Evolutionary conservation across 768 basidiomycete genomes (phyloP), one percentile per base, ranked within the genome.

Genomic region (Paxillus involutus): DNA sequence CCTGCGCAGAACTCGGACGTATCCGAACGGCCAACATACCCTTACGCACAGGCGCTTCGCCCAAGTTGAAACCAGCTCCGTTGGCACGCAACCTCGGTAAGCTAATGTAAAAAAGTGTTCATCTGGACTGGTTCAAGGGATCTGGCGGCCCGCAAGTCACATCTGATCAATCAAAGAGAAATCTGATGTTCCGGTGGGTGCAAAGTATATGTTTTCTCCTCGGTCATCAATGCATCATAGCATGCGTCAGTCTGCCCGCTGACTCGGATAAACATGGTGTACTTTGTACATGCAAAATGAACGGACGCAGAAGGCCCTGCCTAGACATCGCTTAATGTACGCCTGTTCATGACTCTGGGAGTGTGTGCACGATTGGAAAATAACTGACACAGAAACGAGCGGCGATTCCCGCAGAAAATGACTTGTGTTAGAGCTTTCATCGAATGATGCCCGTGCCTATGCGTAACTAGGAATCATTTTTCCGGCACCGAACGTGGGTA

Each of bases 401-500:
- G 44, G 44, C 14, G 13, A 45, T 45, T 48, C 6, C 37, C 36
- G 47, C n/a, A n/a, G 19, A 32, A 7, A 5, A 6, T 5, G 26
- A 11, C 10, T 46, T 33, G 26, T 26, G 26, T 26, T 26, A 26
- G 26, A 26, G 26, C 5, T 6, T 33, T 17, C 45, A 33, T 16
- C 47, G n/a, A 11, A 19, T 39, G 13, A 21, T 6, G 13, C 19
- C 19, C 26, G 6, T 26, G 26, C 26, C 26, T 5, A 26, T 26
- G 26, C 6, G 26, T 29, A 29, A 44, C 24, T 4, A 30, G 16
- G 24, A 39, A 5, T 44, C 21, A 26, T 29, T 6, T 30, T 26
- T 9, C 37, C 52, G 52, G 52, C 30, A 40, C 52, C 52, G 52
- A 53, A 48, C 45, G 52, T 53, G 53, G 53, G 47, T 47, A 41